Base-by-base conservation (phyloP, 2,329 filamentous ascomycete species). In the Colletotrichum sp. region DNA sequence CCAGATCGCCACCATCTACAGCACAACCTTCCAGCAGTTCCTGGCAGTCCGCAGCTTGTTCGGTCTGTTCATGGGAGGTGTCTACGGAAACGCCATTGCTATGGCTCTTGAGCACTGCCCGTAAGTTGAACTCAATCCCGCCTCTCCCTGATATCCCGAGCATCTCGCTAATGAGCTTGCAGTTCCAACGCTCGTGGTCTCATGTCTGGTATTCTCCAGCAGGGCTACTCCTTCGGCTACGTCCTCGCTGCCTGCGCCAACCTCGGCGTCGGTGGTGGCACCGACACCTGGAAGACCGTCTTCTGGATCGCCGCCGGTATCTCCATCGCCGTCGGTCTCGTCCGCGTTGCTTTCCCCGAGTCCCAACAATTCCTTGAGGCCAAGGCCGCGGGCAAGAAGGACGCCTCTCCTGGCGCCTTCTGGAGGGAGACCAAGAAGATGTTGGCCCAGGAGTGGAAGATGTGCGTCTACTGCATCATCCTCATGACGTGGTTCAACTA, bases 131-230 rank as follows among this genome's bases (percentile, higher is more conserved):
- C 26, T 24, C 18, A 21, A 55, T 7, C 24, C 3, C 5, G 13
- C 24, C 12, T 12, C 2, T 12, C 10, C 1, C 13, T 16, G 6
- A 44, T 49, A n/a, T n/a, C 39, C 39, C 39, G 18, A 49, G 39
- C 12, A 9, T 24, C 59, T n/a, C 5, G 36, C 73, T 76, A 69
- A 76, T 44, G 7, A n/a, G 13, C 64, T 21, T 16, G 80, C 78
- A 90, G 89, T 72, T 84, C 87, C 63, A 91, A 94, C 72, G 93
- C 94, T 9, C 90, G 95, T 82, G 95, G 95, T 79, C 87, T 97
- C 49, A 95, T 97, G 90, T 95, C 93, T 16, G 95, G 95, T 70
- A 94, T 97, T 67, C 86, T 96, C 21, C 95, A 97, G 81, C 94
- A 96, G 83, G 95, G 95, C 4, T 96, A 96, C 82, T 93, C 93